Evolutionary conservation across 2,329 filamentous ascomycete genomes (phyloP), one percentile per base, ranked within the genome.

Genomic region (Talaromyces atroroseus): DNA sequence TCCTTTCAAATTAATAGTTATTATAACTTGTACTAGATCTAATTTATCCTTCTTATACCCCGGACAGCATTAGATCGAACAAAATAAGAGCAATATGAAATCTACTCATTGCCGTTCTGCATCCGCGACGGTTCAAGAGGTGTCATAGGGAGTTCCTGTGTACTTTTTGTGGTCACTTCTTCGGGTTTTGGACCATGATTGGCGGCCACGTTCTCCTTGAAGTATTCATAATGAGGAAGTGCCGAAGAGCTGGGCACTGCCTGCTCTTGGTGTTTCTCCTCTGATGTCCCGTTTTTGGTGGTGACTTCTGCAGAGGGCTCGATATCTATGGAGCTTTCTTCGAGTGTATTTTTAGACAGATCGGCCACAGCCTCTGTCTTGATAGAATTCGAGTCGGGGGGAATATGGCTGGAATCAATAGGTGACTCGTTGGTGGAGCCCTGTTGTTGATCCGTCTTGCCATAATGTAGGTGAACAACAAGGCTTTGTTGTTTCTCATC

Each of bases 381-480:
- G 34, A 32, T 18, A 24, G 34, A 5, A 46, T 49, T 48, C 12
- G 46, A 20, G 34, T 51, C 57, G 34, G 44, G 21, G 6, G 45
- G 8, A 8, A n/a, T 40, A 34, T 24, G 36, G 14, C 20, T 34
- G 32, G 58, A 40, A 18, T 48, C 47, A 12, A 21, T 42, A 12
- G 40, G 14, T 14, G 36, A 32, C 3, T 47, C 45, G 10, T 61
- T 62, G 18, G 26, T 14, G 11, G 20, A 7, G 54, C 59, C 61
- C 18, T 60, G 52, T 16, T 57, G 24, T 54, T 66, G 64, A 16
- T 54, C 44, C 11, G 64, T 63, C 58, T 72, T 74, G 54, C 65
- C 63, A 61, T 78, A 78, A 63, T 74, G 68, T 14, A 96, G 78
- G 68, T 89, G 92, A 56, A 96, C 87, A 51, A 96, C 80, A 42